A percentile compares a stretch with the other conserved stretches of the same genome.
These are phyloP conservation scores for Mimosa pudica DNA, from an alignment of 306 rosid genomes.

Conservation along the genomic window DNA sequence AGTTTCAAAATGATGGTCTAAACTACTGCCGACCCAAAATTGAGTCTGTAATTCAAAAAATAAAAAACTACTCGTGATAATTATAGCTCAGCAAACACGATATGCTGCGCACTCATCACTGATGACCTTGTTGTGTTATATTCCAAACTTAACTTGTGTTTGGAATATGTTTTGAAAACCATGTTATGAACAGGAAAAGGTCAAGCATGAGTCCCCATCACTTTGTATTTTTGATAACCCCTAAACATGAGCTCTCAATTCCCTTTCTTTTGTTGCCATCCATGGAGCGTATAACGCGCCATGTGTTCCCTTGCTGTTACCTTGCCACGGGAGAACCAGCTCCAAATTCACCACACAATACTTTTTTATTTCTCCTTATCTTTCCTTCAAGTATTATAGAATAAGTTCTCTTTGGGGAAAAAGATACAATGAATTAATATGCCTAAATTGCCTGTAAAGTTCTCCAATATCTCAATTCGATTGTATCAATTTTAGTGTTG, in stretches of 20 bases:
- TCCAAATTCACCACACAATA: too few relatives aligned
- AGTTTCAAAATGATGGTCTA: neutral
- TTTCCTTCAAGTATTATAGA: neutral
- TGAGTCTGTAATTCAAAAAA: neutral
- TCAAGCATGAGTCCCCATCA: neutral
- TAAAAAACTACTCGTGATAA: neutral
- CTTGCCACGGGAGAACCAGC: neutral
- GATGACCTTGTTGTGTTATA: neutral
- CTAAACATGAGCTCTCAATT: neutral
- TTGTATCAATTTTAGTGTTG: too few relatives aligned
- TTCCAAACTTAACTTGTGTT: neutral
- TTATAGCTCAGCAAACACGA: neutral
- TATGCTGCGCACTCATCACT: too few relatives aligned
- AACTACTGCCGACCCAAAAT: neutral
- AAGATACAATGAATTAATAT: too few relatives aligned
- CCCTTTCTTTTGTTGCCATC: conserved; percentile 23
- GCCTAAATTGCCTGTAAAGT: neutral
- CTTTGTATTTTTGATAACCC: conserved; percentile 4
- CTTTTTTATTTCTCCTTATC: neutral
- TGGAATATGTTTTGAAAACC: conserved; percentile 13
- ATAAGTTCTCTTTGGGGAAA: too few relatives aligned
- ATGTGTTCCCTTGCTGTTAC: neutral
- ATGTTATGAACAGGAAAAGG: neutral
- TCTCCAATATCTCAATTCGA: neutral
- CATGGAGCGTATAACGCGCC: conserved; percentile 10